Percentiles rank a stretch among this genome's conserved stretches.
phyloP scores from a whole-genome alignment of 2,329 filamentous ascomycete genomes.

The Cytospora schulzeri region DNA sequence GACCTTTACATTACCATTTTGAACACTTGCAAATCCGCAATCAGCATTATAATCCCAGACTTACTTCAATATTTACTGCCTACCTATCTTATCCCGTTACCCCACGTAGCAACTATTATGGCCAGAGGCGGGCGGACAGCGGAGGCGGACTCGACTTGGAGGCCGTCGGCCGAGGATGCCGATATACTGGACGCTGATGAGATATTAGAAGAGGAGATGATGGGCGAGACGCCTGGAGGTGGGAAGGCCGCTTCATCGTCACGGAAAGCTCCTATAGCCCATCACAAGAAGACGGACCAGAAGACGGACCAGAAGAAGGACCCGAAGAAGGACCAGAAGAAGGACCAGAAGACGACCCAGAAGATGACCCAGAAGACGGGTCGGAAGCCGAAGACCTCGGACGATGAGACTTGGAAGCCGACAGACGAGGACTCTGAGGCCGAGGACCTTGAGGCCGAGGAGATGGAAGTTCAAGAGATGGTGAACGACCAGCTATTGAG shows the following conservation, averaged over 20 bases:
- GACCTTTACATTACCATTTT: background rate
- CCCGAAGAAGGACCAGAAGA: too few species aligned
- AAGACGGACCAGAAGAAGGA: too few species aligned
- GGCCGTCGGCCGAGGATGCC: conserved; percentile 23
- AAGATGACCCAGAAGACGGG: too few species aligned
- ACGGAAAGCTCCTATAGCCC: background rate
- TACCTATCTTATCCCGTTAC: background rate
- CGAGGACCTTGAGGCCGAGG: conserved; percentile 21
- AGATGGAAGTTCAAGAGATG: conserved; percentile 27
- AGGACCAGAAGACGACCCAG: conserved; percentile 5
- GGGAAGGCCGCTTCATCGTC: background rate
- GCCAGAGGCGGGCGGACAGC: conserved; percentile 21
- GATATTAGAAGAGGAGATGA: conserved; percentile 16
- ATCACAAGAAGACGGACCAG: conserved; percentile 17
- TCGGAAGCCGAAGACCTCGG: conserved; percentile 10
- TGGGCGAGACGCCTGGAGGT: background rate
- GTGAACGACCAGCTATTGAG: conserved; percentile 19
- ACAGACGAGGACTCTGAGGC: conserved; percentile 25
- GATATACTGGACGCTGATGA: conserved; percentile 17
- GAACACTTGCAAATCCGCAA: background rate
- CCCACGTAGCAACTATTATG: background rate
- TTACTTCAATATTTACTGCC: background rate
- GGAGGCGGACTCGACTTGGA: conserved; percentile 19
- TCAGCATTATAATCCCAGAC: background rate
- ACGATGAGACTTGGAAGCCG: conserved; percentile 25